Base-by-base conservation (phyloP, 257 asterid species). In the Jacaranda mimosifolia region DNA sequence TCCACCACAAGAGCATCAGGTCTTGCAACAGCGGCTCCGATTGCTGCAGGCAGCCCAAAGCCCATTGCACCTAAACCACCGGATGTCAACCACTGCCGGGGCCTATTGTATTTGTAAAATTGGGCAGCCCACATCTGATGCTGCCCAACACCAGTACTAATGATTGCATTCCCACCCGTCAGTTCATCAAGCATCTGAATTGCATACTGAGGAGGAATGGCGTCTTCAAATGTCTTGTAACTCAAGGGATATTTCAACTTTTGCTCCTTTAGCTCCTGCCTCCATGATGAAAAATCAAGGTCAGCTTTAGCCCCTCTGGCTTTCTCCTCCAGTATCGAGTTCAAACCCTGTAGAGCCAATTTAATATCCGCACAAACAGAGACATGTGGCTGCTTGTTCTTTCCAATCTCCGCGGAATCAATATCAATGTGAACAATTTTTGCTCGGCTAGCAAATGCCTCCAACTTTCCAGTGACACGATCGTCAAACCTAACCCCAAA, bases 51-150 rank as follows among this genome's bases (percentile, higher is more conserved):
- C 10, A 94, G 85, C 3, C 97, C 96, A 13, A 92, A 92, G 0
- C 97, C 97, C 97, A 94, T 92, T 3, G 97, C 97, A 2, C 98
- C 97, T 32, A 92, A 73, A 26, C 97, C 97, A 48, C 94, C 87
- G 0, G 97, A 94, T 1, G 97, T 90, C 87, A 92, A 64, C 94
- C 91, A 94, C 43, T 91, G 97, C 0, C 94, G 80, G 0, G 97
- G 93, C 52, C 80, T 86, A 55, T 92, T 92, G 76, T 92, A 94
- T 80, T 90, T 94, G 72, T 90, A 91, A 53, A 83, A 88, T 65
- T 92, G 98, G 0, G 98, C 98, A 17, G 97, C 86, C 97, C 98
- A 94, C 97, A 94, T 94, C 66, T 89, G 98, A 68, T 94, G 98
- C 77, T 94, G 98, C 64, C 98, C 98, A 4, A 92, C 97, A 9